These are phyloP conservation scores for Trichoderma asperellum DNA, from an alignment of 2,329 filamentous ascomycete genomes.

Conservation along the genomic window DNA sequence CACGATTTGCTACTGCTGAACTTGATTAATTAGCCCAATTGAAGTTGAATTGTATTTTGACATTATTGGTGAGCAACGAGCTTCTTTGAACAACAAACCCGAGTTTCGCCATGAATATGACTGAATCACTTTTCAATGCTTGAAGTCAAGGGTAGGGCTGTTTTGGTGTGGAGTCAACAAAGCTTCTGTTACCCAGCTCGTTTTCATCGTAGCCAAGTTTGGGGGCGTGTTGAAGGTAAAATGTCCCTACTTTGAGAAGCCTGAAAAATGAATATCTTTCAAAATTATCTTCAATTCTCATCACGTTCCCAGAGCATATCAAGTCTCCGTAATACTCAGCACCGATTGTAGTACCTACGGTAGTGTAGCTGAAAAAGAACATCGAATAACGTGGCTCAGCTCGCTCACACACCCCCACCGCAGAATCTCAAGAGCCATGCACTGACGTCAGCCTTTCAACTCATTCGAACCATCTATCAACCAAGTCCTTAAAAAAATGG, in stretches of 20 bases:
- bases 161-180: neutral
- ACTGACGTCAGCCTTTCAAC: slow-evolving; percentile 18
- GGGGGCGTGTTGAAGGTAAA: neutral
- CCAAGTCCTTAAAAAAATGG: neutral
- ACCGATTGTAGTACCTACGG: neutral
- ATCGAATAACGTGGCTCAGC: slow-evolving; percentile 12
- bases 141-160: neutral
- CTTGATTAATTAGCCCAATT: neutral
- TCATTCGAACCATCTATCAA: neutral
- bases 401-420: slow-evolving; percentile 8
- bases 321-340: neutral
- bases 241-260: neutral
- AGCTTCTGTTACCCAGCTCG: neutral
- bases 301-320: neutral
- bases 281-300: neutral
- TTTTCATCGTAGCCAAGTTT: neutral
- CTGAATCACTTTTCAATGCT: neutral
- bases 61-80: neutral
- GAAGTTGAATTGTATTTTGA: neutral
- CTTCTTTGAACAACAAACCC: neutral
- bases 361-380: neutral
- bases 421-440: neutral
- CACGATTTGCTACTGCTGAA: neutral
- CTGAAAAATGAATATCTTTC: neutral
- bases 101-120: neutral